Percentiles rank a stretch among this genome's conserved stretches.
Evolutionary conservation across 2,329 filamentous ascomycete species (phyloP).

Genomic region (Claviceps capensis): DNA sequence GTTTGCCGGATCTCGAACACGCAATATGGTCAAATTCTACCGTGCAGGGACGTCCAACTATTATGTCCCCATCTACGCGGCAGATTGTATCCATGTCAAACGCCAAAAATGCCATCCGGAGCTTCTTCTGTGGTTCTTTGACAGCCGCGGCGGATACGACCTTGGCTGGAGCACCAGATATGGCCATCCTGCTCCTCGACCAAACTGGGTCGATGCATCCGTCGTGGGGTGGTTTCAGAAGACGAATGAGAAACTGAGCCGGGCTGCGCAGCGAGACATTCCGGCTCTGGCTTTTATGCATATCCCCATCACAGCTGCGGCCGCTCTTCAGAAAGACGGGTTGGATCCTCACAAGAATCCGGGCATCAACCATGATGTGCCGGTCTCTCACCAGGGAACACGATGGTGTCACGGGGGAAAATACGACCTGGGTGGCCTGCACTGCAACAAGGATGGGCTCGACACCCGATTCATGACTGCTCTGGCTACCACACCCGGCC

Average conservation of each 20-base stretch:
- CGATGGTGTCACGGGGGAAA: constrained; percentile 22
- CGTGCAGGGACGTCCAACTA: constrained; percentile 32
- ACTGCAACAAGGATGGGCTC: constrained; percentile 30
- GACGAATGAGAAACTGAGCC: constrained; percentile 16
- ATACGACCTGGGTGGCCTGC: constrained; percentile 12
- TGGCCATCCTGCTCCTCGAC: constrained; percentile 17
- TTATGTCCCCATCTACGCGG: constrained; percentile 29
- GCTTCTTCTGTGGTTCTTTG: constrained; percentile 58
- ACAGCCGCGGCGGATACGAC: constrained; percentile 43
- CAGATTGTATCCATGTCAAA: constrained; percentile 16
- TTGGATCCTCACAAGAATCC: constrained; percentile 24
- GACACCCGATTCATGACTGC: constrained; percentile 51
- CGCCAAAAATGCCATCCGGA: constrained; percentile 13
- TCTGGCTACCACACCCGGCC: constrained; percentile 35
- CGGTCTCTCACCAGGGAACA: constrained; percentile 26
- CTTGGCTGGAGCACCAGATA: constrained; percentile 25
- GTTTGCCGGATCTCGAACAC: constrained; percentile 25
- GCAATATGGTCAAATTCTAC: constrained; percentile 22
- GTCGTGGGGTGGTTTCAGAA: constrained; percentile 31
- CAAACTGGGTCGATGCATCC: constrained; percentile 29
- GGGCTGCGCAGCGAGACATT: constrained; percentile 20
- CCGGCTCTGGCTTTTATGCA: constrained; percentile 36
- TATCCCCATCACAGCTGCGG: constrained; percentile 30
- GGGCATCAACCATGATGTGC: constrained; percentile 31
- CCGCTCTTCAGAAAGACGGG: constrained; percentile 18